Evolutionary conservation across 2,329 filamentous ascomycete species (phyloP).

Genomic region (Phialocephala subalpina): DNA sequence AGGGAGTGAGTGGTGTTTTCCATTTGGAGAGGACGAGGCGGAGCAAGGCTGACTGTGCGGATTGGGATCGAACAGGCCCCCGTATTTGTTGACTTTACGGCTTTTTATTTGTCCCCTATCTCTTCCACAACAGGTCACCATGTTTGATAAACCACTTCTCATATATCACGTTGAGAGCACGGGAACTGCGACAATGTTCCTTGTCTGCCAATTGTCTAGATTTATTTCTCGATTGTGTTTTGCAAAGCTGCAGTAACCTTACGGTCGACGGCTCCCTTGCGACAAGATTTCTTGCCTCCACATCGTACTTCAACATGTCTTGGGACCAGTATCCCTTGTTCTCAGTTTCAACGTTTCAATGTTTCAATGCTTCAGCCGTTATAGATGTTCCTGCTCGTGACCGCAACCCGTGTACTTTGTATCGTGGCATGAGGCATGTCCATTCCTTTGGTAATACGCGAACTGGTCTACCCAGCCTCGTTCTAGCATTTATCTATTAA

Average conservation of each 20-base stretch:
- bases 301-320: too few species aligned
- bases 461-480: too few species aligned
- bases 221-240: background rate
- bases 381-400: too few species aligned
- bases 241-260: background rate
- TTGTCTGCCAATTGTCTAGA: background rate
- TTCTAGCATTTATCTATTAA: too few species aligned
- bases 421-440: too few species aligned
- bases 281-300: too few species aligned
- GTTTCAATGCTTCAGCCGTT: too few species aligned
- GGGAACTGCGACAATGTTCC: background rate
- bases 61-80: background rate
- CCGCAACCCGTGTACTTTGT: too few species aligned
- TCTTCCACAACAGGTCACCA: background rate
- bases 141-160: background rate
- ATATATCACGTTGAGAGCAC: background rate
- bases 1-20: background rate
- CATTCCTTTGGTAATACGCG: too few species aligned
- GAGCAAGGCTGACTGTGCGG: constrained; percentile 4
- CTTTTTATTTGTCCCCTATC: background rate
- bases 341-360: too few species aligned
- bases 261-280: too few species aligned
- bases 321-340: too few species aligned
- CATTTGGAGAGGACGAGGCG: background rate
- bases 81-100: background rate